Evolutionary conservation across 768 basidiomycete genomes (phyloP), one percentile per base, ranked within the genome.

Genomic region (Saitozyma sp.): DNA sequence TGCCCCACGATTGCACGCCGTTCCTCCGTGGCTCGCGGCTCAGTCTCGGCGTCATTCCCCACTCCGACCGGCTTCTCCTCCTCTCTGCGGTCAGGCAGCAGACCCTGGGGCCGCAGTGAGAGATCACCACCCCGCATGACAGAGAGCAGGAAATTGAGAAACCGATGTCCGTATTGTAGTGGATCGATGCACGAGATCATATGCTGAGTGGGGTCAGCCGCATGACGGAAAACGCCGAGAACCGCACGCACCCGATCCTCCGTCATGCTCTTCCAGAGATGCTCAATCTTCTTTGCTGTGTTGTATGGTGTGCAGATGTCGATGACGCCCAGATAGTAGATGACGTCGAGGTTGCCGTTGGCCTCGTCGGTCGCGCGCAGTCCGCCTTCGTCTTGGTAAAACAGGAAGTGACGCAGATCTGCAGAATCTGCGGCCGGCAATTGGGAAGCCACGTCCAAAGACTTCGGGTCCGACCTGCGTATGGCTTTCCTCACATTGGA

Each of bases 371-470:
- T 96, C 42, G 93, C 91, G 40, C 89, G 84, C 50, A 95, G 75
- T 0, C 96, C 96, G 11, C 93, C 93, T 70, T 98, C 96, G 74
- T 99, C 94, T 71, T 94, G 91, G 75, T 96, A 97, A 80, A 99
- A 99, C 37, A 97, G 79, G 76, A 95, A 92, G 61, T 90, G 85
- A 29, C 85, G 79, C 41, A 85, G 79, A 61, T 83, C 86, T 61
- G 89, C 86, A 42, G 86, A 85, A 1, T 77, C 84, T 83, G 73
- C 89, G 84, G 72, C 85, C 81, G 71, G 75, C 40, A 80, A 60
- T 55, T 77, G 76, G 86, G 88, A 38, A 88, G 82, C 59, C 11
- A 69, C 73, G 8, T 85, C 87, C 1, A 93, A 81, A 1, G 85
- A 84, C 67, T 90, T 87, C 0, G 87, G 88, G 73, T 93, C 91